Evolutionary conservation across 2,329 filamentous ascomycete species (phyloP), one percentile per base, ranked within the genome.

Genomic region (Aureobasidium sp.): DNA sequence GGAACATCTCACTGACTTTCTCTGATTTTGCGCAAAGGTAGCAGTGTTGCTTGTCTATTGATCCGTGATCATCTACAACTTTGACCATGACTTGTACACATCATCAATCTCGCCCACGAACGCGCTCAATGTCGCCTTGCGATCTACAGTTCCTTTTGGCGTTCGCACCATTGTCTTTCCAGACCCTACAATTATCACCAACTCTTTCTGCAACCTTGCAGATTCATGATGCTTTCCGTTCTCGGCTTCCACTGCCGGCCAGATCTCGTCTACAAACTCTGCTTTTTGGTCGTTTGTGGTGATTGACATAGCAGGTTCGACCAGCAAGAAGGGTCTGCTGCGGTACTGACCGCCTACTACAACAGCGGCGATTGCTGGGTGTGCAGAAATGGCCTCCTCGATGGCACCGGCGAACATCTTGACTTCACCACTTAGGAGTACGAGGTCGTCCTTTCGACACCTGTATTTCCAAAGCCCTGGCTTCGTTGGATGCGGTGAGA

Each of bases 351-450:
- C 61, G 7, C 61, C 61, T 14, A 62, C 54, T 8, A 62, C 4
- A 7, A 41, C 61, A 14, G 42, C 45, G 8, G 11, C 37, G 1
- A 62, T 29, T 11, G 45, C 54, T 2, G 44, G 45, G 25, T 62
- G 61, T 27, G 42, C 53, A 3, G 41, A 30, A 3, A 62, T 42
- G 1, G 53, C 47, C 11, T 62, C 61, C 16, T 62, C 61, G 21
- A 62, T 39, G 2, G 41, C 53, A 8, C 53, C 45, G 34, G 53
- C 61, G 30, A 59, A 62, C 53, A 62, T 58, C 16, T 62, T 62
- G 27, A 62, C 41, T 25, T 62, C 61, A 3, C 61, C 61, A 21
- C 34, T 62, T 6, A 62, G 32, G 2, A 62, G 25, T 3, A 62
- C 47, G 29, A 62, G 27, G 27, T 62, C 61, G 16, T 62, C 60